phyloP scores from a whole-genome alignment of 768 basidiomycete species.

The Pholiota microspora region DNA sequence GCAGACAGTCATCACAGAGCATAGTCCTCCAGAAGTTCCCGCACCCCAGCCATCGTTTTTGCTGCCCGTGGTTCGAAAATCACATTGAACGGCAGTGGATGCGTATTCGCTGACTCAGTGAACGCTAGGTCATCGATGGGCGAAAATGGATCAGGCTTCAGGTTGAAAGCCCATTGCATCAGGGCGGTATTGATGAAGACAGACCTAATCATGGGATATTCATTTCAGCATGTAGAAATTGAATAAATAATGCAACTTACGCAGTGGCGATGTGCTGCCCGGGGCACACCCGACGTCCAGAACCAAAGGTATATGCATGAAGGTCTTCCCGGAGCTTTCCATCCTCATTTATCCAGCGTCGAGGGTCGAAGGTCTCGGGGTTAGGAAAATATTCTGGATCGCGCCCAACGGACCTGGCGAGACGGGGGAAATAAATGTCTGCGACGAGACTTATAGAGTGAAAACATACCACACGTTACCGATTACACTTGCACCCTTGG shows the following conservation, averaged over 20 bases:
- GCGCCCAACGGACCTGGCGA: conserved; percentile 48
- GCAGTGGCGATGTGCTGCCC: conserved; percentile 58
- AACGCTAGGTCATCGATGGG: conserved; percentile 65
- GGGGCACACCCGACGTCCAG: conserved; percentile 61
- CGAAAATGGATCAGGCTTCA: conserved; percentile 45
- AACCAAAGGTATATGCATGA: conserved; percentile 54
- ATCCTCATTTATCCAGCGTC: conserved; percentile 49
- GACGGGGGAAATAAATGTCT: neutral
- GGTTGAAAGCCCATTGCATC: conserved; percentile 62
- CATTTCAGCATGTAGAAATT: too few species aligned
- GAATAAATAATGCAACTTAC: too few species aligned
- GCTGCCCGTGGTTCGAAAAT: conserved; percentile 49
- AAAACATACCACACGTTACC: conserved; percentile 54
- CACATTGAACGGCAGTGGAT: conserved; percentile 61
- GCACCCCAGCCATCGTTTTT: conserved; percentile 29
- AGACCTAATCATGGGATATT: conserved; percentile 48
- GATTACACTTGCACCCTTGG: conserved; percentile 54
- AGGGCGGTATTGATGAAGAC: conserved; percentile 65
- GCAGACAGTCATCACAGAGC: conserved; percentile 23
- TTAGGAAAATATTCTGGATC: conserved; percentile 59
- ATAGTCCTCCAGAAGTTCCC: conserved; percentile 41
- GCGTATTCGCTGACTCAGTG: conserved; percentile 61
- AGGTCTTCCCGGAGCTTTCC: conserved; percentile 50
- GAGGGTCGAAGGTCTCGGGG: conserved; percentile 57
- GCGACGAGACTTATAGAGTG: neutral